These are phyloP conservation scores for Mortierella sp. DNA, from an alignment of 371 early-diverging fungal genomes.

Conservation along the genomic window DNA sequence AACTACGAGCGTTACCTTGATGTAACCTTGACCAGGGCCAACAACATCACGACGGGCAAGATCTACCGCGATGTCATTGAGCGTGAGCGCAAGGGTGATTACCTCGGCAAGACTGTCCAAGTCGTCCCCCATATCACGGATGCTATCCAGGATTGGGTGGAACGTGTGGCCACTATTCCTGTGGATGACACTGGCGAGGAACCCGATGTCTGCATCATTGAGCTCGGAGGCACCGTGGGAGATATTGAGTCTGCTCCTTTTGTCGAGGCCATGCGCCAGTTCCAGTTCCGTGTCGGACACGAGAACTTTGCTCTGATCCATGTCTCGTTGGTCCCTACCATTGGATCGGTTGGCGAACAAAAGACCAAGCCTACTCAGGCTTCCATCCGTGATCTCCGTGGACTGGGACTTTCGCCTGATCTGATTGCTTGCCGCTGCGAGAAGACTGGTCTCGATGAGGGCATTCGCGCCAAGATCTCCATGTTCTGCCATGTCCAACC, in stretches of 20 bases:
- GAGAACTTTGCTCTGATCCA: slow-evolving; percentile 98
- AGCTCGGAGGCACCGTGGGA: slow-evolving; percentile 99
- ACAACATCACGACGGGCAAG: slow-evolving; percentile 99
- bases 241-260: slow-evolving; percentile 99
- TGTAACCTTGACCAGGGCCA: slow-evolving; percentile 92
- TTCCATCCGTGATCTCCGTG: slow-evolving; percentile 94
- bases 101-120: slow-evolving; percentile 99
- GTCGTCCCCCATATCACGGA: slow-evolving; percentile 99
- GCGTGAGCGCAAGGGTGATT: slow-evolving; percentile 94
- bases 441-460: slow-evolving; percentile 78
- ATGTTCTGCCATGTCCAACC: slow-evolving; percentile 98
- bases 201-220: slow-evolving; percentile 99
- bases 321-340: slow-evolving; percentile 98
- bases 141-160: slow-evolving; percentile 97
- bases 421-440: slow-evolving; percentile 97
- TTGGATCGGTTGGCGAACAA: slow-evolving; percentile 98
- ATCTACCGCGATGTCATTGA: slow-evolving; percentile 97
- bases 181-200: slow-evolving; percentile 86
- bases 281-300: slow-evolving; percentile 97
- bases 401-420: slow-evolving; percentile 97
- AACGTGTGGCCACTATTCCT: slow-evolving; percentile 88
- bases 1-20: slow-evolving; percentile 99
- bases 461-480: slow-evolving; percentile 92
- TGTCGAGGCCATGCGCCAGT: slow-evolving; percentile 99
- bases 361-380: slow-evolving; percentile 99